A percentile compares a stretch with the other conserved stretches of the same genome.
Evolutionary conservation across 1,284 basidiomycete species (phyloP).

Genomic region (Inonotus obliquus): DNA sequence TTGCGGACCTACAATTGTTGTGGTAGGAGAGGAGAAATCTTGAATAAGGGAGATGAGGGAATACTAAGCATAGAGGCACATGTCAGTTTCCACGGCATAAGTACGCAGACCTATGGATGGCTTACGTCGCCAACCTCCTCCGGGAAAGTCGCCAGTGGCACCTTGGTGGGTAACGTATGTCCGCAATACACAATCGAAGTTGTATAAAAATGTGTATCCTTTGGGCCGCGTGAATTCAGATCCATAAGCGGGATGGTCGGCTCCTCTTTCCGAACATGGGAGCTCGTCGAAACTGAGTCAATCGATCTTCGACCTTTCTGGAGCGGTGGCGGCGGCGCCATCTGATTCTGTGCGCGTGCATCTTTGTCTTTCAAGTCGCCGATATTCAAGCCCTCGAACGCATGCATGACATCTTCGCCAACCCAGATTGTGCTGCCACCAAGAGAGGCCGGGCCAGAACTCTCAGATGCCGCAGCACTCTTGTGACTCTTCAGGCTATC

Average conservation of each 20-base stretch:
- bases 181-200: constrained; percentile 78
- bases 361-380: constrained; percentile 6
- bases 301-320: constrained; percentile 56
- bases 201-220: constrained; percentile 93
- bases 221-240: constrained; percentile 44
- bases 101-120: constrained; percentile 18
- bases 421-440: constrained; percentile 79
- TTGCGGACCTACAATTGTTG: constrained; percentile 66
- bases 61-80: constrained; percentile 52
- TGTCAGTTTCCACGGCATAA: background rate
- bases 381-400: constrained; percentile 22
- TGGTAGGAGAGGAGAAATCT: constrained; percentile 72
- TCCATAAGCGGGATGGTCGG: constrained; percentile 36
- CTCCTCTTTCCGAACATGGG: constrained; percentile 32
- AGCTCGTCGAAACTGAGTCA: constrained; percentile 67
- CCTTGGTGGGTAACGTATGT: constrained; percentile 78
- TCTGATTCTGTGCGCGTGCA: constrained; percentile 30
- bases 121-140: constrained; percentile 95
- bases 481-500: constrained; percentile 24
- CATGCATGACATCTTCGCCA: constrained; percentile 56
- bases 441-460: constrained; percentile 52
- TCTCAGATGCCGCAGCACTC: constrained; percentile 42
- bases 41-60: constrained; percentile 89
- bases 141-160: constrained; percentile 81
- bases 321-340: constrained; percentile 32